Evolutionary conservation across 2,329 filamentous ascomycete genomes (phyloP).

Genomic region (Trichoderma oligosporum): DNA sequence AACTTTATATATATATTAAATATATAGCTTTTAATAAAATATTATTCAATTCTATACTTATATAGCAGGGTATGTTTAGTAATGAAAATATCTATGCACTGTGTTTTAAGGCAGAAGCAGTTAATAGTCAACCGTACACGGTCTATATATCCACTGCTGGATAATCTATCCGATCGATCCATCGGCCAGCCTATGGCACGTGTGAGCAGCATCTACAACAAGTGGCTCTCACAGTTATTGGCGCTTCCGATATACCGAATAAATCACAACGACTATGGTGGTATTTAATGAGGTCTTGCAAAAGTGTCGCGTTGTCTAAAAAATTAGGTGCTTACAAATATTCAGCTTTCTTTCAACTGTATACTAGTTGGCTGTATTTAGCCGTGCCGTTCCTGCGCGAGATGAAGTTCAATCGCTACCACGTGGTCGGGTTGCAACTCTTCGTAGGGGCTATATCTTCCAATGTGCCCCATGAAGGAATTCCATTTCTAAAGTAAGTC

Average conservation of each 20-base stretch:
- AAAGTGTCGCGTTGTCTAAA: background rate
- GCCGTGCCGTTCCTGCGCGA: constrained; percentile 1
- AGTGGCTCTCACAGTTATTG: constrained; percentile 1
- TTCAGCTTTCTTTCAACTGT: background rate
- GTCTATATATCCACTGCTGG: too few relatives aligned
- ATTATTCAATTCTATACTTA: too few relatives aligned
- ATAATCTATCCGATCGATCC: background rate
- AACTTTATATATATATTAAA: too few relatives aligned
- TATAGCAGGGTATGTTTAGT: too few relatives aligned
- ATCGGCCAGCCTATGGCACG: background rate
- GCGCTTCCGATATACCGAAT: background rate
- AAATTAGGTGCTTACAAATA: background rate
- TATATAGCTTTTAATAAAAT: too few relatives aligned
- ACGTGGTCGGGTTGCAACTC: constrained; percentile 6
- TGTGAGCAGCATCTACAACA: constrained; percentile 1
- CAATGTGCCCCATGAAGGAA: background rate
- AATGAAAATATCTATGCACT: too few relatives aligned
- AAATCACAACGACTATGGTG: background rate
- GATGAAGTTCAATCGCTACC: constrained; percentile 6
- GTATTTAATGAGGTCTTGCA: background rate
- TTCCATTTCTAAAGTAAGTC: background rate
- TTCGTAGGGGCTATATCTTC: background rate
- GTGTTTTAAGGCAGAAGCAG: too few relatives aligned
- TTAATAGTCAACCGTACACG: too few relatives aligned
- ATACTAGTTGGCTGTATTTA: background rate